Evolutionary conservation across 1,284 basidiomycete species (phyloP).

Genomic region (Ceratobasidium sp.): DNA sequence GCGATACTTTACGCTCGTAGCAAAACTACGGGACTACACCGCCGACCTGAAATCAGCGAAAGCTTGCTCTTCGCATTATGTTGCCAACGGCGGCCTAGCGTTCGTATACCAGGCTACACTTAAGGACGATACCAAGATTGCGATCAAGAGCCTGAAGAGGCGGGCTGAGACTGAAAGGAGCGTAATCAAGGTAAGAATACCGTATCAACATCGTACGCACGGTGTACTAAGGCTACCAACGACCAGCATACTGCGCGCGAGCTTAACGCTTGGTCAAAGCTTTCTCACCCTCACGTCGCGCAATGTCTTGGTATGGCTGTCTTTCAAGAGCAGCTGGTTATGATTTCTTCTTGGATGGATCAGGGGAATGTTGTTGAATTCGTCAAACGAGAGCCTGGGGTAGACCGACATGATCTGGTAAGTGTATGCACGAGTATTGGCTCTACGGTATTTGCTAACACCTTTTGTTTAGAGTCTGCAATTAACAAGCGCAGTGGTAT

Average conservation of each 20-base stretch:
- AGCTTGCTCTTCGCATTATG: neutral
- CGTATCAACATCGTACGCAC: neutral
- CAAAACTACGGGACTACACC: neutral
- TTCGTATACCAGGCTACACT: neutral
- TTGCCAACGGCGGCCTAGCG: neutral
- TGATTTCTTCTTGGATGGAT: slow-evolving; percentile 15
- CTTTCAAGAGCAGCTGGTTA: slow-evolving; percentile 10
- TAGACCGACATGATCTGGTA: slow-evolving; percentile 2
- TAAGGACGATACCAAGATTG: neutral
- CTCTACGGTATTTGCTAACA: neutral
- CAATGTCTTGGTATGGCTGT: slow-evolving; percentile 5
- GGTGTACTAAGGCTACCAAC: neutral
- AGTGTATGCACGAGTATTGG: neutral
- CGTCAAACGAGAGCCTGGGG: neutral
- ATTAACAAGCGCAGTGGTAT: neutral
- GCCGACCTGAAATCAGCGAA: neutral
- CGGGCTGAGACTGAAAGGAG: neutral
- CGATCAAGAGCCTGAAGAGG: neutral
- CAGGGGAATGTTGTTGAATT: slow-evolving; percentile 7
- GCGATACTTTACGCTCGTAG: slow-evolving; percentile 2
- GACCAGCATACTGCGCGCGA: slow-evolving; percentile 5
- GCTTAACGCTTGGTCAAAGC: slow-evolving; percentile 6
- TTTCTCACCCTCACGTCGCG: neutral
- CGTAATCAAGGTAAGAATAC: neutral
- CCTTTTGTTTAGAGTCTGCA: slow-evolving; percentile 10